phyloP scores from a whole-genome alignment of 2,329 filamentous ascomycete species.

The Tolypocladium tundrense region DNA sequence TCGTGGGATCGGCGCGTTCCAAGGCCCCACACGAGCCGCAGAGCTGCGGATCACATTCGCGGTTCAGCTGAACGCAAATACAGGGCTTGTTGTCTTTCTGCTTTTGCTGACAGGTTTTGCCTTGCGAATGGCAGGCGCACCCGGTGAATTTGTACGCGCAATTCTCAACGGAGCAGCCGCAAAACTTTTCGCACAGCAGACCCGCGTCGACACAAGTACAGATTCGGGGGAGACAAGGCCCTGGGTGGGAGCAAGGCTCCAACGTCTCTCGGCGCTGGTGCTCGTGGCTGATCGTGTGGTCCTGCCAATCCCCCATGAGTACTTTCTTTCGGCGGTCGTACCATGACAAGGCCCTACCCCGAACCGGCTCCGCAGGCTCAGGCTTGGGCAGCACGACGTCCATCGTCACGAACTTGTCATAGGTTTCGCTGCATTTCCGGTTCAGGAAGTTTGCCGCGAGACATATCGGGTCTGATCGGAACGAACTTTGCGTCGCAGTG shows the following conservation, averaged over 20 bases:
- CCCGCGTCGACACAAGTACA: conserved; percentile 54
- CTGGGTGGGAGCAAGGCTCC: conserved; percentile 60
- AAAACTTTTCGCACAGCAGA: conserved; percentile 64
- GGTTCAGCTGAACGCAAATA: conserved; percentile 60
- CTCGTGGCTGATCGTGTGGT: conserved; percentile 42
- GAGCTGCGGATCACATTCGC: conserved; percentile 72
- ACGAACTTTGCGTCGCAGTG: conserved; percentile 28
- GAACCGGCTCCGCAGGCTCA: conserved; percentile 18
- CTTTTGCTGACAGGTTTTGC: conserved; percentile 46
- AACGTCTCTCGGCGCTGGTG: conserved; percentile 47
- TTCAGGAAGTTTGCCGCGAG: conserved; percentile 38
- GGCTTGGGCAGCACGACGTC: conserved; percentile 13
- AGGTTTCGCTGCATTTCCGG: conserved; percentile 42
- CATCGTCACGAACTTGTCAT: conserved; percentile 18
- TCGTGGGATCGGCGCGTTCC: conserved; percentile 59
- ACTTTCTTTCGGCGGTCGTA: conserved; percentile 47
- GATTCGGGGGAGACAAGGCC: conserved; percentile 48
- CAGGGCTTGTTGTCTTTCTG: conserved; percentile 50
- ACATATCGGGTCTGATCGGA: conserved; percentile 34
- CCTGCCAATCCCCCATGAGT: conserved; percentile 44
- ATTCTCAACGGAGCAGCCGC: conserved; percentile 47
- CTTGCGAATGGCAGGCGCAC: conserved; percentile 51
- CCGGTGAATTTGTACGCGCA: conserved; percentile 58
- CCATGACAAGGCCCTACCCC: conserved; percentile 38
- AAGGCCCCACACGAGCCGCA: conserved; percentile 61